Evolutionary conservation across 495 filamentous ascomycete species (phyloP), one percentile per base, ranked within the genome.

Genomic region (Chaetomium tenue): DNA sequence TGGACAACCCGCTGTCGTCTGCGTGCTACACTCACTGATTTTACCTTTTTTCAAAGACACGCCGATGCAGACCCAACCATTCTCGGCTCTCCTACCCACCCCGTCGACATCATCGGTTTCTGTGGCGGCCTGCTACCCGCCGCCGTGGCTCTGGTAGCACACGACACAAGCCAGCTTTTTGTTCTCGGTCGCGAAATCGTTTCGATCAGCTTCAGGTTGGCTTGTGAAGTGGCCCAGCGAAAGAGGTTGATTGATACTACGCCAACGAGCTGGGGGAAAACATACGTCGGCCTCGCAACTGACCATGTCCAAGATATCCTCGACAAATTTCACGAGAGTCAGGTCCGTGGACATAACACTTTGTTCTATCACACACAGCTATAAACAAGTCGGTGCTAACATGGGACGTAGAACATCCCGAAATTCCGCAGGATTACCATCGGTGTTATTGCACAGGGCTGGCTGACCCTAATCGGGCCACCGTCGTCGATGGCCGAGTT

Each of bases 101-200:
- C 46, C 20, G 46, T 50, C 46, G 46, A 50, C 20, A 50, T 50
- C 46, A 50, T 50, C 46, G 46, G 46, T 20, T 50, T 50, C 20
- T 50, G 46, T 50, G 46, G 46, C 46, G 46, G 46, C 2, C 46
- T 50, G 0, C 46, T 50, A 2, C 46, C 46, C 18, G 46, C 46
- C 3, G 46, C 46, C 5, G 46, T 50, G 1, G 46, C 46, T 20
- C 8, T 50, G 46, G 46, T 9, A 5, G 46, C 46, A 3, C 46
- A 50, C 5, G 46, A 50, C 20, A 50, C 46, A 20, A 50, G 46
- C 46, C 46, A 50, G 46, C 46, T 50, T 5, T 50, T 50, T 50
- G 46, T 20, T 23, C 20, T 50, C 12, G 18, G 46, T 15, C 46
- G 46, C 46, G 46, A 50, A n/a, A 50, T 50, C 20, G 46, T 50